A percentile compares a stretch with the other conserved stretches of the same genome.
phyloP scores from a whole-genome alignment of 345 rosid genomes.

The Durio zibethinus region DNA sequence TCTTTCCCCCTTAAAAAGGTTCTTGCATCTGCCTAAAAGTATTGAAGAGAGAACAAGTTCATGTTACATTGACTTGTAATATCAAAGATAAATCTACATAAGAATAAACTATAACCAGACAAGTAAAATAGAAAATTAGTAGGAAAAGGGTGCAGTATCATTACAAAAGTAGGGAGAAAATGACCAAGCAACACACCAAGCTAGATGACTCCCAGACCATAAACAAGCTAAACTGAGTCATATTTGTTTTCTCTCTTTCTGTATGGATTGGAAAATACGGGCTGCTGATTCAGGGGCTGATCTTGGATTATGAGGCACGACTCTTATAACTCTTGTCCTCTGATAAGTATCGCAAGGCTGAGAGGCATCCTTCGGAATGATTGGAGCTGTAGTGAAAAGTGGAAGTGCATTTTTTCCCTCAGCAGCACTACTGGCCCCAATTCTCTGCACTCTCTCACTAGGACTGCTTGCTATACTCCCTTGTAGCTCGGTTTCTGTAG shows the following conservation, averaged over 20 bases:
- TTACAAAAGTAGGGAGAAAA: not conserved
- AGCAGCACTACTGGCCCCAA: conserved; percentile 16
- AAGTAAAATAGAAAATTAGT: not conserved
- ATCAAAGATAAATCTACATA: conserved; percentile 6
- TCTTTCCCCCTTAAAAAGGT: not conserved
- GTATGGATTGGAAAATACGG: conserved; percentile 84
- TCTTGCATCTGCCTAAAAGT: not conserved
- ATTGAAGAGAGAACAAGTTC: not conserved
- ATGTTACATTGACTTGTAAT: not conserved
- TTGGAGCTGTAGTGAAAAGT: conserved; percentile 22
- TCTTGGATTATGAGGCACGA: conserved; percentile 77
- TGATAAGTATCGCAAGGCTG: conserved; percentile 28
- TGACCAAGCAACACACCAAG: conserved; percentile 10
- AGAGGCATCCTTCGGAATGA: conserved; percentile 13
- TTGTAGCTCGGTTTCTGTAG: conserved; percentile 39
- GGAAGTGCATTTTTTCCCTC: conserved; percentile 34
- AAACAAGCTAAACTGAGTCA: conserved; percentile 29
- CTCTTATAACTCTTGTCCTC: conserved; percentile 61
- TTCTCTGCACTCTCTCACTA: conserved; percentile 24
- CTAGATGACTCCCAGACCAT: not conserved
- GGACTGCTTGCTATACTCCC: conserved; percentile 58
- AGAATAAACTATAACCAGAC: not conserved
- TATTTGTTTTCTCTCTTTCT: conserved; percentile 64
- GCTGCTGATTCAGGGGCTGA: conserved; percentile 82
- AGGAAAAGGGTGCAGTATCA: not conserved